A percentile compares a stretch with the other conserved stretches of the same genome.
These are phyloP conservation scores for Solanum commersonii DNA, from an alignment of 257 asterid species.

Conservation along the genomic window DNA sequence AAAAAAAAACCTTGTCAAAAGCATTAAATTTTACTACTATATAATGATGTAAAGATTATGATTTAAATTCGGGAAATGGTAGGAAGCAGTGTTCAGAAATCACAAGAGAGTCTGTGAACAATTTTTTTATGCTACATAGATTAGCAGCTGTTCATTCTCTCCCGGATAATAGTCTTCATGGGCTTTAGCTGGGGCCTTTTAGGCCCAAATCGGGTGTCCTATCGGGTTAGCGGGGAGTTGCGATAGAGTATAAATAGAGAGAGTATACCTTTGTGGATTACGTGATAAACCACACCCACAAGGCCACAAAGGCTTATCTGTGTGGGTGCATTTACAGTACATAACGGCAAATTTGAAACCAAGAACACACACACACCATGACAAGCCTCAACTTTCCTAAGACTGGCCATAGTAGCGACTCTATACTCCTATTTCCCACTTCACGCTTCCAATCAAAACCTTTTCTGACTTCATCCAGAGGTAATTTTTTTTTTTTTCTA, in stretches of 20 bases:
- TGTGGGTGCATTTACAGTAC: constrained; percentile 18
- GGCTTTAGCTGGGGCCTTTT: neutral
- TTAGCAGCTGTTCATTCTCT: too few relatives aligned
- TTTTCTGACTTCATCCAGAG: constrained; percentile 17
- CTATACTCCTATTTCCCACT: constrained; percentile 20
- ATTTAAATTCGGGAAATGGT: too few relatives aligned
- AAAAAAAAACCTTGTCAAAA: too few relatives aligned
- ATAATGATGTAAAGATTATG: too few relatives aligned
- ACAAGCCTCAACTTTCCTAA: constrained; percentile 45
- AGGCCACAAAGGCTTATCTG: constrained; percentile 29
- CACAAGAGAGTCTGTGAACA: too few relatives aligned
- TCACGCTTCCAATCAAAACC: constrained; percentile 19
- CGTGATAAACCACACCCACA: neutral
- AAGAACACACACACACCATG: constrained; percentile 19
- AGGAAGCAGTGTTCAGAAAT: too few relatives aligned
- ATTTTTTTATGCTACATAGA: too few relatives aligned
- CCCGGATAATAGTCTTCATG: too few relatives aligned
- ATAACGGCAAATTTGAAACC: constrained; percentile 24
- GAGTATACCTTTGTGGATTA: neutral
- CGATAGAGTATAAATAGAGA: neutral
- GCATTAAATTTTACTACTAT: too few relatives aligned
- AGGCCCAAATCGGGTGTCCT: neutral
- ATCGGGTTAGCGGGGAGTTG: neutral
- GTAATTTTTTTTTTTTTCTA: constrained; percentile 2
- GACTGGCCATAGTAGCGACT: constrained; percentile 20